phyloP scores from a whole-genome alignment of 331 rosid genomes.

The Cydonia oblonga region DNA sequence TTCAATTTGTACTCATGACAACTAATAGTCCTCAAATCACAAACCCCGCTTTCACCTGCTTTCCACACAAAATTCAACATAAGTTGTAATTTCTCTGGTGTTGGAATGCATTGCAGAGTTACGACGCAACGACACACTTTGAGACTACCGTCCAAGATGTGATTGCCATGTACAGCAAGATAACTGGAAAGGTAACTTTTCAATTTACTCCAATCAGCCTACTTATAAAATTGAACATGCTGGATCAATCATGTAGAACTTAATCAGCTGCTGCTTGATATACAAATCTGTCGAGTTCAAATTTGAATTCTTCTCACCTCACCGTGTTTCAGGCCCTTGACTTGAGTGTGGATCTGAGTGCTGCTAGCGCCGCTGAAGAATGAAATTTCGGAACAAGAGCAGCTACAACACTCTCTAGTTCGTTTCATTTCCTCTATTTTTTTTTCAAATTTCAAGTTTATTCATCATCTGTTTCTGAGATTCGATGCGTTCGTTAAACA shows the following conservation, averaged over 20 bases:
- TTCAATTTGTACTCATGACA: not conserved
- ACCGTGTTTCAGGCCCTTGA: constrained; percentile 13
- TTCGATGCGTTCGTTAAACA: not conserved
- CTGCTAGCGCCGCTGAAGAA: constrained; percentile 27
- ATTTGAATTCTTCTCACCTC: not conserved
- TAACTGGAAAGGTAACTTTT: constrained; percentile 26
- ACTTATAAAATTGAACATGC: not conserved
- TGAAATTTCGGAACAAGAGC: constrained; percentile 4
- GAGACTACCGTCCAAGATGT: constrained; percentile 28
- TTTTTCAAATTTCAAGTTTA: not conserved
- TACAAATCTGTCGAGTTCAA: not conserved
- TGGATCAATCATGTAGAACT: not conserved
- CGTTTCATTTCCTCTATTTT: not conserved
- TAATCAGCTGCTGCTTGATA: not conserved
- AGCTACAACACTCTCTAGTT: not conserved
- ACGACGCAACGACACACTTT: constrained; percentile 28
- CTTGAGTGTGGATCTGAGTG: constrained; percentile 26
- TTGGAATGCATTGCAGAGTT: constrained; percentile 19
- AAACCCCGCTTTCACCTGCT: not conserved
- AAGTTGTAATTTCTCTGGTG: not conserved
- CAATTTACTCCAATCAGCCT: not conserved
- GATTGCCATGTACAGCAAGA: constrained; percentile 19
- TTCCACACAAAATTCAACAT: not conserved
- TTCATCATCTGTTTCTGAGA: not conserved
- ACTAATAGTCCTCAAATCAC: not conserved